Evolutionary conservation across 768 basidiomycete species (phyloP), one percentile per base, ranked within the genome.

Genomic region (Psilocybe sp.): DNA sequence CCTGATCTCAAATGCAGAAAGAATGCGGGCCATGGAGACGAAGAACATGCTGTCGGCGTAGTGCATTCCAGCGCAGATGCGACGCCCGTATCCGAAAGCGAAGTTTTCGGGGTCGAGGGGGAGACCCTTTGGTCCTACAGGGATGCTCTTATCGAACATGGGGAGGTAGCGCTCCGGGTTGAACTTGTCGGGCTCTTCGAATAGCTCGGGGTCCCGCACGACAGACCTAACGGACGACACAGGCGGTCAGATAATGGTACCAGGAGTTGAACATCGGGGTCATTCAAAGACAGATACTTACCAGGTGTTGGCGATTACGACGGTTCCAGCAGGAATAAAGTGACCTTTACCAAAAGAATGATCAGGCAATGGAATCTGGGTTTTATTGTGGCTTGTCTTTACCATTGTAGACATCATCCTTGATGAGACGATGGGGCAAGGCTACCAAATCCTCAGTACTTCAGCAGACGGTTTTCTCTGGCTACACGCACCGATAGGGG

Each of bases 241-340:
- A 41, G 34, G 19, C 5, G 46, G 8, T 55, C 10, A 35, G 28
- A 43, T 12, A 51, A 36, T 5, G 49, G 39, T 6, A 31, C 9
- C 33, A 4, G 11, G 20, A 32, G 35, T 14, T 9, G 12, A 12
- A 35, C 5, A 1, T 4, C n/a, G 18, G 16, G 18, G 7, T 16
- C 33, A 12, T 18, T 15, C 14, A 33, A 18, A 32, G 16, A n/a
- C 14, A 15, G 19, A n/a, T 16, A n/a, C 20, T 45, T 23, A 63
- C 67, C 67, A 65, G 45, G 56, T 52, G 37, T 69, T 70, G 16
- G 59, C 61, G 40, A 70, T 51, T 20, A 70, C 58, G 9, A 68
- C 62, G 2, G 69, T 66, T 7, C 68, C 70, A 32, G 59, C 64
- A 1, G 72, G 71, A n/a, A 74, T 69, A 48, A 63, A 60, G 37